Percentiles rank a stretch among this genome's conserved stretches.
Evolutionary conservation across 164 flowering plant species (phyloP).

Genomic region (Stephania japonica): DNA sequence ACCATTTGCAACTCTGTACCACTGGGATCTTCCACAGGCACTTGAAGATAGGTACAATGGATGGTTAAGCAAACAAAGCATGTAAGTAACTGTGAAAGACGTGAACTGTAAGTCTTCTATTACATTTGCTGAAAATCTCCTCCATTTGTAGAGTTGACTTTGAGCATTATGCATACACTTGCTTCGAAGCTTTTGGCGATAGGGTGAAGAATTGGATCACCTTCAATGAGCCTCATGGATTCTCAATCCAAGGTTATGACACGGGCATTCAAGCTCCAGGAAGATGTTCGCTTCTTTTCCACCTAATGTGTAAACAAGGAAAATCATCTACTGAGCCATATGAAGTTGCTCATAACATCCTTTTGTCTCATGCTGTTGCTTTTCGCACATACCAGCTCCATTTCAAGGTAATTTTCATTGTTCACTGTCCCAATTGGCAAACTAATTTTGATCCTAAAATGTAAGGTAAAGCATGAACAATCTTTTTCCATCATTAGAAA

Average conservation of each 20-base stretch:
- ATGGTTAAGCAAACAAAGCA: conserved; percentile 52
- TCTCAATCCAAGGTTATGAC: conserved; percentile 69
- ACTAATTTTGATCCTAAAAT: not conserved
- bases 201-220: conserved; percentile 91
- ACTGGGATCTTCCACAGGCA: conserved; percentile 90
- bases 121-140: not conserved
- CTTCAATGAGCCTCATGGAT: conserved; percentile 83
- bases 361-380: conserved; percentile 74
- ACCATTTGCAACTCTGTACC: conserved; percentile 78
- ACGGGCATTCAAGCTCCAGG: conserved; percentile 87
- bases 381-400: conserved; percentile 49
- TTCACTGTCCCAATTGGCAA: not conserved
- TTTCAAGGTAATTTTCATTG: conserved; percentile 55
- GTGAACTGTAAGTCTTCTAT: not conserved
- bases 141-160: conserved; percentile 60
- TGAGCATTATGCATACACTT: conserved; percentile 55
- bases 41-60: conserved; percentile 83
- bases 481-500: conserved; percentile 24
- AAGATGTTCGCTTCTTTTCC: conserved; percentile 72
- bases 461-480: not conserved
- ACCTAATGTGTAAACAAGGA: conserved; percentile 59
- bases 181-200: conserved; percentile 79
- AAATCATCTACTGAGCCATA: conserved; percentile 82
- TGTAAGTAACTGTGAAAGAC: conserved; percentile 36
- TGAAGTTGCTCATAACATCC: conserved; percentile 73